Evolutionary conservation across 225 moss, liverwort and hornwort species (phyloP).

Genomic region (Straminergon stramineum): DNA sequence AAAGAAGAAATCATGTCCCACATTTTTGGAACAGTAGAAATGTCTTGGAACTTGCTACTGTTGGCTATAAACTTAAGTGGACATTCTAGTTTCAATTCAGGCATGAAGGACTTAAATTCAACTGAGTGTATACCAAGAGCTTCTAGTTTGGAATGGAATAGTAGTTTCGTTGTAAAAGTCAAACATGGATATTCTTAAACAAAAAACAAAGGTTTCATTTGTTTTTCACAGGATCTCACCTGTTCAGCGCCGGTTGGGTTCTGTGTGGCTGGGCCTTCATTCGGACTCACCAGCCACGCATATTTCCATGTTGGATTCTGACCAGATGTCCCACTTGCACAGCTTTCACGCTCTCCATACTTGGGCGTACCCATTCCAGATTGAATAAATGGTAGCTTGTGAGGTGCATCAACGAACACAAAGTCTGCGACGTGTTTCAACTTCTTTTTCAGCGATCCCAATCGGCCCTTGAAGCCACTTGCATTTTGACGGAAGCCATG

Average conservation of each 20-base stretch:
- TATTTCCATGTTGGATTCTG: constrained; percentile 30
- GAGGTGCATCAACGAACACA: constrained; percentile 83
- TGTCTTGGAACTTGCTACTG: neutral
- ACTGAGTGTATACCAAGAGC: neutral
- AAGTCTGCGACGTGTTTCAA: constrained; percentile 64
- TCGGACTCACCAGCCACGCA: constrained; percentile 77
- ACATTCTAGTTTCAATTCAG: neutral
- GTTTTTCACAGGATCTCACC: neutral
- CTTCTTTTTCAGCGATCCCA: constrained; percentile 75
- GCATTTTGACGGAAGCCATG: constrained; percentile 94
- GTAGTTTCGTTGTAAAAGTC: neutral
- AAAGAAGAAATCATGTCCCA: neutral
- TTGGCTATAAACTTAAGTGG: neutral
- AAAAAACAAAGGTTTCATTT: neutral
- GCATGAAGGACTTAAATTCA: neutral
- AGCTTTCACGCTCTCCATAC: neutral
- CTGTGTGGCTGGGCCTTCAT: neutral
- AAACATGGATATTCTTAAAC: neutral
- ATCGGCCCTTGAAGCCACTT: constrained; percentile 75
- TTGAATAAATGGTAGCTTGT: constrained; percentile 41
- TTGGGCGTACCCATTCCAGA: neutral
- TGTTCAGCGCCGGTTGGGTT: neutral
- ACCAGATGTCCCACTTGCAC: neutral
- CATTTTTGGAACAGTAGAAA: neutral
- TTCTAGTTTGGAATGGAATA: neutral